Evolutionary conservation across 345 rosid species (phyloP).

Genomic region (Populus tremula): DNA sequence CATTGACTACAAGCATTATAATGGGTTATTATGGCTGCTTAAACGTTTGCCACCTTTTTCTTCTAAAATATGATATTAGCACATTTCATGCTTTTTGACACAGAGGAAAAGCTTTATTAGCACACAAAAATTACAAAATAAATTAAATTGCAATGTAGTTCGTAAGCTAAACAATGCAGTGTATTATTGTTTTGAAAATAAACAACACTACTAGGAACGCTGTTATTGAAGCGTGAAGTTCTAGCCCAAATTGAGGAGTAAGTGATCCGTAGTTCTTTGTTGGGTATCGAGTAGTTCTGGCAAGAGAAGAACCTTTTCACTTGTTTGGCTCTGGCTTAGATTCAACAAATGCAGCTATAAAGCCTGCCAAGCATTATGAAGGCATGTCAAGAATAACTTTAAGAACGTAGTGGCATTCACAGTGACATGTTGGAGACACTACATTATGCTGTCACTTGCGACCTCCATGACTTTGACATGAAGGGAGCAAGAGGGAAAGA

Average conservation of each 20-base stretch:
- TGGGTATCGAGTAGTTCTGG: not conserved
- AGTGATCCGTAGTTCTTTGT: not conserved
- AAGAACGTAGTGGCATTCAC: not conserved
- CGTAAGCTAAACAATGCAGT: not conserved
- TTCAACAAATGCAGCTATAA: not conserved
- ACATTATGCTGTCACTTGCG: not conserved
- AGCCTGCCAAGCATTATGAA: not conserved
- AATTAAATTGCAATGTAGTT: not conserved
- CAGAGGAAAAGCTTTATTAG: not conserved
- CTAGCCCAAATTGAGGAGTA: not conserved
- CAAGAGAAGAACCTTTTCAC: not conserved
- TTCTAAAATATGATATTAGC: not conserved
- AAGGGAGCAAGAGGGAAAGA: not conserved
- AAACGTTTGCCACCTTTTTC: constrained; percentile 13
- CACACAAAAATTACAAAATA: not conserved
- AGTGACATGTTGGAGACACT: not conserved
- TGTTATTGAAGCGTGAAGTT: not conserved
- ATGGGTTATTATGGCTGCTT: constrained; percentile 5
- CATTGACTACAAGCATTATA: constrained; percentile 12
- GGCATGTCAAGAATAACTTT: not conserved
- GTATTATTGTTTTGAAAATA: not conserved
- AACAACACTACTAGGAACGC: not conserved
- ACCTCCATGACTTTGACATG: not conserved
- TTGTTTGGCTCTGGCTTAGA: not conserved
- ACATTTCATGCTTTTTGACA: not conserved